These are phyloP conservation scores for Aaosphaeria pasadenensis DNA, from an alignment of 2,329 filamentous ascomycete genomes.

Conservation along the genomic window DNA sequence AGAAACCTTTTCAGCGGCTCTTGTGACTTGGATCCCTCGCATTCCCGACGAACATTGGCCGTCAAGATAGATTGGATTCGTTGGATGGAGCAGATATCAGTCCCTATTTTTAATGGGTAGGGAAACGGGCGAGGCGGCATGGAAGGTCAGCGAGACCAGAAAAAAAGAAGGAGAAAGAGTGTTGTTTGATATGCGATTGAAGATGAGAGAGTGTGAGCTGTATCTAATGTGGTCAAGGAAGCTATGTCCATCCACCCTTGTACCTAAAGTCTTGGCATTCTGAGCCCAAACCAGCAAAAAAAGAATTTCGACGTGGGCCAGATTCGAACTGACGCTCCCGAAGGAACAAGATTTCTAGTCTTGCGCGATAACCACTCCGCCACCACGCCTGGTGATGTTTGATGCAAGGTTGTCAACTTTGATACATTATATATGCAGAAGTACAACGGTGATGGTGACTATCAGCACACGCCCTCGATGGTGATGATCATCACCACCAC, in stretches of 20 bases:
- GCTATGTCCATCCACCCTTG: no score
- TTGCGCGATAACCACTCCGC: slow-evolving; percentile 44
- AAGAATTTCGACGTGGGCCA: slow-evolving; percentile 30
- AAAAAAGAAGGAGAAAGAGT: not conserved
- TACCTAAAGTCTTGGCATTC: no score
- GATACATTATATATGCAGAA: not conserved
- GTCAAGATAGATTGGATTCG: slow-evolving; percentile 62
- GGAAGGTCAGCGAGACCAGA: not conserved
- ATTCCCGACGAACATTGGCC: slow-evolving; percentile 11
- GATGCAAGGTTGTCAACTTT: not conserved
- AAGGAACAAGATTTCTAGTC: slow-evolving; percentile 44
- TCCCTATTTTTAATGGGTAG: slow-evolving; percentile 67
- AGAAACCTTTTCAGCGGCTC: slow-evolving; percentile 16
- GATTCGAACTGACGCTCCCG: slow-evolving; percentile 42
- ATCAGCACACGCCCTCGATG: no score
- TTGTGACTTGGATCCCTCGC: not conserved
- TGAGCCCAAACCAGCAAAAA: slow-evolving; percentile 11
- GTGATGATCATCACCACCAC: no score
- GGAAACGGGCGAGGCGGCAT: slow-evolving; percentile 57
- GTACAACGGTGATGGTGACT: not conserved
- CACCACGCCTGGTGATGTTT: slow-evolving; percentile 25
- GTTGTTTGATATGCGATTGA: not conserved
- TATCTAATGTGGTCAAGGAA: not conserved
- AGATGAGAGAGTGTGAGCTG: not conserved
- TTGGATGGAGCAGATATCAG: slow-evolving; percentile 70